phyloP scores from a whole-genome alignment of 257 asterid genomes.

The Solanum etuberosum region DNA sequence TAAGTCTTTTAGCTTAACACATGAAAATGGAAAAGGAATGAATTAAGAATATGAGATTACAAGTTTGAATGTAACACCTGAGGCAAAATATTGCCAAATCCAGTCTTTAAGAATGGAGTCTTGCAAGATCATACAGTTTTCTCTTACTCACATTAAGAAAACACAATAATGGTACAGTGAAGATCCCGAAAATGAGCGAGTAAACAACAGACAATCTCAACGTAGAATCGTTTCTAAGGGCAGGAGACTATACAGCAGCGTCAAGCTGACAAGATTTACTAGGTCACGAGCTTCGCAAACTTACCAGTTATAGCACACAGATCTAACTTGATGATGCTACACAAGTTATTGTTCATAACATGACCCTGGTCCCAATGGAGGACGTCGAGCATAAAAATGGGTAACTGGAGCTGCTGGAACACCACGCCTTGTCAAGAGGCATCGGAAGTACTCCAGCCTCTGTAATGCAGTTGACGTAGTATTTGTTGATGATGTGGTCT shows the following conservation, averaged over 20 bases:
- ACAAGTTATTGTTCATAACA: conserved; percentile 56
- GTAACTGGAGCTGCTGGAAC: conserved; percentile 76
- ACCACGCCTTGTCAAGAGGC: conserved; percentile 78
- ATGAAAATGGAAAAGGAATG: neutral
- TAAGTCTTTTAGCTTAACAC: neutral
- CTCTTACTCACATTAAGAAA: neutral
- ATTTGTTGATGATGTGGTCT: conserved; percentile 23
- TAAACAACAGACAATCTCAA: neutral
- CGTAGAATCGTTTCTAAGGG: neutral
- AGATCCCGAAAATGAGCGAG: neutral
- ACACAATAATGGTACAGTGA: neutral
- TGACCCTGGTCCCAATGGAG: conserved; percentile 71
- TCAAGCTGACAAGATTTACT: neutral
- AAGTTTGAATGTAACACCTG: neutral
- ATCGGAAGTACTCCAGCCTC: conserved; percentile 72
- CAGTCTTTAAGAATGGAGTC: neutral
- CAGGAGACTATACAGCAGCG: neutral
- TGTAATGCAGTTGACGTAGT: conserved; percentile 16
- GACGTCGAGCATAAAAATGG: conserved; percentile 44
- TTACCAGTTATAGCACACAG: neutral
- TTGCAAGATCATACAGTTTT: neutral
- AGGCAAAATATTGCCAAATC: neutral
- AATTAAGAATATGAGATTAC: neutral
- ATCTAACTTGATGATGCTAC: neutral
- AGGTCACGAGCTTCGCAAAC: neutral